phyloP scores from a whole-genome alignment of 2,329 filamentous ascomycete species.

The Cryoendolithus antarcticus region DNA sequence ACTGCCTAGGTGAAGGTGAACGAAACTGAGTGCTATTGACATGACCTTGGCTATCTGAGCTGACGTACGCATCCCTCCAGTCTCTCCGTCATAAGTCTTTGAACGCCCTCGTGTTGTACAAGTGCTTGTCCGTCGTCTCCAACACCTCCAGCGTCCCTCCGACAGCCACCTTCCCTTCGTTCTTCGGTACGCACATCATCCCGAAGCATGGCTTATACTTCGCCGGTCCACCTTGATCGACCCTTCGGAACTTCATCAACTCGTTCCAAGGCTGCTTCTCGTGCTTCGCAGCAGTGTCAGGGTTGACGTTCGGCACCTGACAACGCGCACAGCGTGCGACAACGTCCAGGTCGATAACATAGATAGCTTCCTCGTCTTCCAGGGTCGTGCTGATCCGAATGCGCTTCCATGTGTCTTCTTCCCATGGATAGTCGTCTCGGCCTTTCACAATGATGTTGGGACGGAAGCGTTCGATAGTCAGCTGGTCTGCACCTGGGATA shows the following conservation, averaged over 20 bases:
- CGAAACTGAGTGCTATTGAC: no score
- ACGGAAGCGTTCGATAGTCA: slow-evolving; percentile 50
- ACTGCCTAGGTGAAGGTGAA: no score
- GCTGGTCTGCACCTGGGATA: slow-evolving; percentile 27
- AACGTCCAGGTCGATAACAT: slow-evolving; percentile 40
- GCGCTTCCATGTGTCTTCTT: slow-evolving; percentile 52
- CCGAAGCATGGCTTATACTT: slow-evolving; percentile 56
- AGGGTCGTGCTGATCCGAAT: slow-evolving; percentile 33
- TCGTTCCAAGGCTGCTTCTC: slow-evolving; percentile 49
- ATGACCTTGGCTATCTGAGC: no score
- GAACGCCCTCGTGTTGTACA: slow-evolving; percentile 31
- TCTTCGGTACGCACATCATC: slow-evolving; percentile 49
- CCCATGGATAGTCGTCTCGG: slow-evolving; percentile 38
- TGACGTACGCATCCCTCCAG: no score
- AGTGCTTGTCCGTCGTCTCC: slow-evolving; percentile 45
- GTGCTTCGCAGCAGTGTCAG: slow-evolving; percentile 47
- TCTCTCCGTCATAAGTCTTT: slow-evolving; percentile 16
- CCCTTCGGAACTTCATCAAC: slow-evolving; percentile 46
- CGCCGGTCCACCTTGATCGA: slow-evolving; percentile 47
- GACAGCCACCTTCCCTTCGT: slow-evolving; percentile 42
- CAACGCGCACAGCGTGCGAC: slow-evolving; percentile 48
- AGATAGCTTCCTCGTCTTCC: slow-evolving; percentile 20
- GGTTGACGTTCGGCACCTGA: slow-evolving; percentile 53
- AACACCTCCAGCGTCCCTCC: slow-evolving; percentile 48
- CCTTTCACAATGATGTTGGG: slow-evolving; percentile 52